Percentiles rank a stretch among this genome's conserved stretches.
Conservation (phyloP, 202 grass and related monocot genomes). For the Elaeis oleifera region DNA sequence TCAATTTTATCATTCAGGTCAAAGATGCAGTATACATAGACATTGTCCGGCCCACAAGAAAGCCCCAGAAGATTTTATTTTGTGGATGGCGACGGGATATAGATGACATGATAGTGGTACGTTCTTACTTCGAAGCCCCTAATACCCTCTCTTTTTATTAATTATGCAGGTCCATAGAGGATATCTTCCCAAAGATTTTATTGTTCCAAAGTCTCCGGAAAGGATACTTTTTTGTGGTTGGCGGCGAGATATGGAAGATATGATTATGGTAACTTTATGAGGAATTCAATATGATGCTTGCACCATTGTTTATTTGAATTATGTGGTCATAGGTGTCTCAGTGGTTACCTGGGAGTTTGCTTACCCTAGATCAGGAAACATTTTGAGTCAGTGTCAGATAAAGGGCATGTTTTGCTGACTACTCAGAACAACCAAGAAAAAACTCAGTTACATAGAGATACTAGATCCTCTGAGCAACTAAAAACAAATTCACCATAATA, state of each 20-base stretch:
- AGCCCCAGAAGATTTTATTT: constrained; percentile 81
- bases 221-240: constrained; percentile 93
- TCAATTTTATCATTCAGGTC: constrained; percentile 77
- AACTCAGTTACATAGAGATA: no score
- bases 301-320: background rate
- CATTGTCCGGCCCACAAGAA: constrained; percentile 54
- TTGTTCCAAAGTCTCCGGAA: constrained; percentile 73
- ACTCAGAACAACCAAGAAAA: no score
- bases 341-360: background rate
- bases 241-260: constrained; percentile 83
- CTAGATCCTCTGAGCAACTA: no score
- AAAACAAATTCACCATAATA: no score
- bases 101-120: constrained; percentile 89
- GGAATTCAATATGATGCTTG: constrained; percentile 29
- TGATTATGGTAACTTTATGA: constrained; percentile 84
- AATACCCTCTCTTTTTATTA: constrained; percentile 43
- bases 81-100: constrained; percentile 82
- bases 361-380: background rate
- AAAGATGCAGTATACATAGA: constrained; percentile 73
- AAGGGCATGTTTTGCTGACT: background rate
- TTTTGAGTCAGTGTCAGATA: background rate
- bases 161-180: constrained; percentile 63
- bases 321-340: background rate
- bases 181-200: constrained; percentile 72
- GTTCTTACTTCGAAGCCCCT: constrained; percentile 52